These are phyloP conservation scores for Candida ipomoeae DNA, from an alignment of 805 yeast genomes.

Conservation along the genomic window DNA sequence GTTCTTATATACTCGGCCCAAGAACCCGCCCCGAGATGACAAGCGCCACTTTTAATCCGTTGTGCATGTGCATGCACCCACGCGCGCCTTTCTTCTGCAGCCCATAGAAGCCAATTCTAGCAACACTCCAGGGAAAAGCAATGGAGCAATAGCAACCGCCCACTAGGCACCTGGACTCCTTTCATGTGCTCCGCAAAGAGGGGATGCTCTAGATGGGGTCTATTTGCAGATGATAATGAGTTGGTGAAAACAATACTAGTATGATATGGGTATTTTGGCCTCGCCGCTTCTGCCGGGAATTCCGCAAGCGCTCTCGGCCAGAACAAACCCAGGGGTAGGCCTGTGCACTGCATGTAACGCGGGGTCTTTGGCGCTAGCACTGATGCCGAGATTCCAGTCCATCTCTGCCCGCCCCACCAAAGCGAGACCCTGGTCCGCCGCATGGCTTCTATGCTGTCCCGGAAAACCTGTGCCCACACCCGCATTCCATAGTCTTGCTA, in stretches of 20 bases:
- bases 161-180: too few species aligned
- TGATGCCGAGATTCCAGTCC: neutral
- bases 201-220: too few species aligned
- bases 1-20: neutral
- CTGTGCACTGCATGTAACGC: neutral
- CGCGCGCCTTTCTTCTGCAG: slow-evolving; percentile 4
- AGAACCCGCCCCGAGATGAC: slow-evolving; percentile 2
- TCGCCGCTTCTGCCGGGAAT: neutral
- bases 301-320: slow-evolving; percentile 1
- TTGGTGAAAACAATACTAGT: too few species aligned
- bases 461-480: neutral
- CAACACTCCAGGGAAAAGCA: slow-evolving; percentile 2
- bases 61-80: neutral
- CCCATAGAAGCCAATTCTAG: neutral
- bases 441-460: too few species aligned
- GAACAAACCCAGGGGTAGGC: neutral
- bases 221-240: too few species aligned
- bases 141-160: neutral
- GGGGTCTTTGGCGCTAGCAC: neutral
- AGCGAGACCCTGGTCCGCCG: neutral
- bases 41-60: neutral
- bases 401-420: neutral
- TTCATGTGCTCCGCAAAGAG: neutral
- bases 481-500: neutral
- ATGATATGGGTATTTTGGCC: neutral